These are phyloP conservation scores for Ephemerocybe angulata DNA, from an alignment of 768 basidiomycete species.

Conservation along the genomic window DNA sequence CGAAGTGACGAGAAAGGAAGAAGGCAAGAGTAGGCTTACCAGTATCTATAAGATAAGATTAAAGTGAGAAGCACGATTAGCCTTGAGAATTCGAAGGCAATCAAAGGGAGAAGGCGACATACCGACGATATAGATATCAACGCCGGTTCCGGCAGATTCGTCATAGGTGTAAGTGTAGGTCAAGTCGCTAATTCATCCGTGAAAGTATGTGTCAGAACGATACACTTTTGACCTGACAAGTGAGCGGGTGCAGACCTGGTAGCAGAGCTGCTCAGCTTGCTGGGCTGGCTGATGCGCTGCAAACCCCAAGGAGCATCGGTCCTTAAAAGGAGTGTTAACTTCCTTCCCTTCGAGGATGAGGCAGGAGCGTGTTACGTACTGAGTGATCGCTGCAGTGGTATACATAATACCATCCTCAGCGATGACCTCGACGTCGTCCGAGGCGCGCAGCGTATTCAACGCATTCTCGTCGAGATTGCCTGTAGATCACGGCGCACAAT, in stretches of 20 bases:
- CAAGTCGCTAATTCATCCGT: constrained; percentile 1
- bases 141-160: constrained; percentile 28
- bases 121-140: constrained; percentile 40
- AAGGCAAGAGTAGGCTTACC: not conserved
- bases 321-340: constrained; percentile 11
- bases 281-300: constrained; percentile 19
- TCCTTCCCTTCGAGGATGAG: not conserved
- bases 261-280: constrained; percentile 11
- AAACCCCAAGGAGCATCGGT: constrained; percentile 33
- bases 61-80: constrained; percentile 6
- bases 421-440: constrained; percentile 20
- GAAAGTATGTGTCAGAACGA: not conserved
- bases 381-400: constrained; percentile 12
- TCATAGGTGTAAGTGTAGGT: constrained; percentile 23
- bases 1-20: no score
- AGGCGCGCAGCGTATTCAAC: constrained; percentile 17
- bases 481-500: not conserved
- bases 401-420: constrained; percentile 24
- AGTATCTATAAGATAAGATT: not conserved
- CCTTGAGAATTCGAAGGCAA: not conserved
- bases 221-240: not conserved
- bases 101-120: constrained; percentile 5
- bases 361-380: constrained; percentile 11
- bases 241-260: not conserved
- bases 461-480: constrained; percentile 15